Base-by-base conservation (phyloP, 768 basidiomycete species). In the Russula lepida region DNA sequence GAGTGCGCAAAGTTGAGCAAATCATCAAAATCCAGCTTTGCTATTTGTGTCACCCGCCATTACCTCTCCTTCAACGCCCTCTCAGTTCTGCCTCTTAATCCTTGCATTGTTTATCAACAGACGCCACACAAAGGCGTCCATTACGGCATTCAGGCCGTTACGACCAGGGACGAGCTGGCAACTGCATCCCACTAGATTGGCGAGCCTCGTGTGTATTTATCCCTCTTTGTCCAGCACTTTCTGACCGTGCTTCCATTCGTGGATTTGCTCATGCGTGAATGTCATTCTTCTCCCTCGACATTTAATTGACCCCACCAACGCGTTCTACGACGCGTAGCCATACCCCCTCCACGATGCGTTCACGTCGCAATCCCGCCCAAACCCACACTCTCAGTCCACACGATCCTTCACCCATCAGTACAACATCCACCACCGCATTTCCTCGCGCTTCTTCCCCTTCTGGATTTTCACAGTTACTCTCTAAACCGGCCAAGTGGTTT, bases 401-500 rank as follows among this genome's bases (percentile, higher is more conserved):
- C 64, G 60, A 66, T 55, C 64, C 44, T 56, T 46, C 57, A 11
- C 43, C 60, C n/a, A 28, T 44, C 43, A 19, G 21, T 33, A 35
- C 50, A 55, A 56, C 56, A 7, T 56, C 56, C 50, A 62, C 60
- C 13, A 66, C 66, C 12, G 63, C 75, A 30, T 68, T 70, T 28
- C 69, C 77, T 30, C 85, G 86, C 67, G 83, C 87, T 6, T 75
- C 72, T 9, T 89, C 88, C 0, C 88, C 88, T 15, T 84, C 84
- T 6, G 82, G 85, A 4, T 78, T 89, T 59, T 79, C 85, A 0
- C 78, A 83, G 37, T 81, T 89, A 65, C 75, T 89, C 43, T 74
- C 86, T 30, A 84, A 79, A 64, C 83, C 88, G 1, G 80, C 84
- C 0, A 84, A 81, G 76, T 89, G 88, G 88, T 89, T 89, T 69